A percentile compares a stretch with the other conserved stretches of the same genome.
Evolutionary conservation across 2,329 filamentous ascomycete genomes (phyloP).

Genomic region (Nannizziopsis barbatae): DNA sequence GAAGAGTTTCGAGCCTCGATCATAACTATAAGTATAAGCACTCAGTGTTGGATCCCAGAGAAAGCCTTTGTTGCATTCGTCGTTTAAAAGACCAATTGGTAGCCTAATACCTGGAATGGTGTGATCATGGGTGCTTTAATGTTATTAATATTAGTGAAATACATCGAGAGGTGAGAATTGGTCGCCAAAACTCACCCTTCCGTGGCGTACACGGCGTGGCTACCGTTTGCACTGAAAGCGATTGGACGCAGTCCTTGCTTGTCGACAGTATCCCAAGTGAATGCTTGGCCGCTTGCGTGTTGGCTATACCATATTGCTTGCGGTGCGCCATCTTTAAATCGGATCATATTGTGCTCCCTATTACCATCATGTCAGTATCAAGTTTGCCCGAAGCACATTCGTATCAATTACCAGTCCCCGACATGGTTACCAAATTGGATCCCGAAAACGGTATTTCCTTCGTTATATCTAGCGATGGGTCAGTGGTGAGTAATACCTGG

Average conservation of each 20-base stretch:
- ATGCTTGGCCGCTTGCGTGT: conserved; percentile 52
- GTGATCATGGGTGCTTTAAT: conserved; percentile 47
- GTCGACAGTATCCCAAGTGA: conserved; percentile 46
- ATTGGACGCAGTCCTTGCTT: conserved; percentile 46
- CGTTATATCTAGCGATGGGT: conserved; percentile 37
- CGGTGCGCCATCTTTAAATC: conserved; percentile 48
- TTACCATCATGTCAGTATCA: conserved; percentile 7
- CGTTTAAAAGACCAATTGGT: conserved; percentile 42
- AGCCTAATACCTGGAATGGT: conserved; percentile 51
- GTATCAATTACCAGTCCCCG: conserved; percentile 44
- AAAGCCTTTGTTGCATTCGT: conserved; percentile 45
- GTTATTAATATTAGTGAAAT: not conserved
- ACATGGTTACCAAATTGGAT: conserved; percentile 50
- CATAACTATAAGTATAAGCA: conserved; percentile 47
- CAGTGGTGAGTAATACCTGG: not conserved
- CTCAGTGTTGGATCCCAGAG: conserved; percentile 51
- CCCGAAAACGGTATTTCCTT: conserved; percentile 42
- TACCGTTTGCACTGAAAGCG: conserved; percentile 49
- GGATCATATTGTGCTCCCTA: conserved; percentile 57
- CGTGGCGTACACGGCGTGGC: conserved; percentile 55
- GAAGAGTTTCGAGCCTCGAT: conserved; percentile 35
- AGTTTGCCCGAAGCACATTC: not conserved
- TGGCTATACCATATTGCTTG: conserved; percentile 52
- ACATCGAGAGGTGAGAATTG: not conserved
- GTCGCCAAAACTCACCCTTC: conserved; percentile 29